Evolutionary conservation across 2,329 filamentous ascomycete genomes (phyloP), one percentile per base, ranked within the genome.

Genomic region (Fusarium protoensiforme): DNA sequence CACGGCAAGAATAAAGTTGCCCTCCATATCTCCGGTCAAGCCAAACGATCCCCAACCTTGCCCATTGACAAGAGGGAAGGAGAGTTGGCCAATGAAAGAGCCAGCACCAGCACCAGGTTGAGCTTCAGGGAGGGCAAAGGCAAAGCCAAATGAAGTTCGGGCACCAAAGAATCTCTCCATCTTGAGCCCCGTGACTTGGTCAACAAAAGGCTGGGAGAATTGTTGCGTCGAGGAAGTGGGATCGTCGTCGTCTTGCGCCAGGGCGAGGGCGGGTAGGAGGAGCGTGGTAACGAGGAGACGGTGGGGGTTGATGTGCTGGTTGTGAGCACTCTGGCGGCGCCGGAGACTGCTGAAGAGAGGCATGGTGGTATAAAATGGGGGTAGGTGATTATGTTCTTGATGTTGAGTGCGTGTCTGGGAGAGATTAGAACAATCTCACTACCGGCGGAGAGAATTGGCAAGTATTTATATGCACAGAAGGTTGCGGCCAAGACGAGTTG

Each of bases 1-100:
- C 5, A 81, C 83, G 0, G 83, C 80, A 10, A 87, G 79, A 31
- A 87, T 79, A 22, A 87, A 80, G 22, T 84, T 83, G 10, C 81
- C 82, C 54, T 84, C 75, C 85, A 87, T 87, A 9, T 82, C 80
- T 5, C 84, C 83, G 0, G 82, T 83, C 18, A 87, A 74, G n/a
- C 81, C 82, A 46, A 84, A 81, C n/a, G 84, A 84, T 48, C 83
- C 84, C 84, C 84, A 87, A 24, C 86, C 86, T 4, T 79, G 81
- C 4, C 84, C 83, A 53, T 82, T 80, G 13, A 71, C 72, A 2
- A 83, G 78, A 0, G 83, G 83, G 64, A 85, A 83, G 20, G 83
- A 81, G 14, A 88, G 80, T 67, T 87, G 86, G n/a, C 72, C 51
- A 74, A 67, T 67, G 24, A 67, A 64, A 10, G 65, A 68, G 16